Evolutionary conservation across 192 early-diverging fungal genomes (phyloP).

Genomic region (Coemansia nantahalensis): DNA sequence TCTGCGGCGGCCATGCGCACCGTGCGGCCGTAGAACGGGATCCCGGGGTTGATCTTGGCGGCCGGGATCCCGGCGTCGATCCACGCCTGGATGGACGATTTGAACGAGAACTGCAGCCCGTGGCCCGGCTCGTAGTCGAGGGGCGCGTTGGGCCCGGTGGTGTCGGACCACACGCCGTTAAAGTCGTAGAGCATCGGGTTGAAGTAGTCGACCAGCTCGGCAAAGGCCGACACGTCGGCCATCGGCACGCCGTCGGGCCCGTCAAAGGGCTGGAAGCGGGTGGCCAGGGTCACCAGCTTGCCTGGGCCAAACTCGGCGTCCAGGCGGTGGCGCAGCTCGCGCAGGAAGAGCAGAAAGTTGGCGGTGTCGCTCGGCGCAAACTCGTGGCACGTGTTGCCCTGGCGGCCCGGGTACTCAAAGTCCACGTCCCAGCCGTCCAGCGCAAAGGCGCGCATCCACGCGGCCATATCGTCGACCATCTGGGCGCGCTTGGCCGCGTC

Average conservation of each 20-base stretch:
- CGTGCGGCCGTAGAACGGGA: constrained; percentile 64
- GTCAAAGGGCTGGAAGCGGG: constrained; percentile 60
- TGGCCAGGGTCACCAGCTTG: constrained; percentile 65
- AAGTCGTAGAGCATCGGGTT: constrained; percentile 68
- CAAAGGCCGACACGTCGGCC: constrained; percentile 59
- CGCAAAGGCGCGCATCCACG: constrained; percentile 54
- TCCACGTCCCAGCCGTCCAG: constrained; percentile 64
- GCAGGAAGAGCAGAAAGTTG: constrained; percentile 41
- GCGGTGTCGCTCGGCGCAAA: constrained; percentile 34
- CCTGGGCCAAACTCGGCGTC: constrained; percentile 25
- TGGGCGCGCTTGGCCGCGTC: constrained; percentile 49
- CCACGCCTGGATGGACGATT: constrained; percentile 54
- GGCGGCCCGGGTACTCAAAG: constrained; percentile 63
- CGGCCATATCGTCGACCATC: constrained; percentile 58
- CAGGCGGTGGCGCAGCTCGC: constrained; percentile 39
- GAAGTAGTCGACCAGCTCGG: constrained; percentile 61
- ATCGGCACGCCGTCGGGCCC: constrained; percentile 48
- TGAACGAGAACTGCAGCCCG: constrained; percentile 47
- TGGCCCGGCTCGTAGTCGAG: constrained; percentile 32
- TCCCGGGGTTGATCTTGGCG: constrained; percentile 57
- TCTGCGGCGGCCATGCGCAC: constrained; percentile 36
- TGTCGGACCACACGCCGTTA: constrained; percentile 58
- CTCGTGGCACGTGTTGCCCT: constrained; percentile 59
- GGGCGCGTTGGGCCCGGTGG: constrained; percentile 64
- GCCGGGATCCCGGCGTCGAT: constrained; percentile 59